Base-by-base conservation (phyloP, 2,329 filamentous ascomycete species). In the Microsporum canis region DNA sequence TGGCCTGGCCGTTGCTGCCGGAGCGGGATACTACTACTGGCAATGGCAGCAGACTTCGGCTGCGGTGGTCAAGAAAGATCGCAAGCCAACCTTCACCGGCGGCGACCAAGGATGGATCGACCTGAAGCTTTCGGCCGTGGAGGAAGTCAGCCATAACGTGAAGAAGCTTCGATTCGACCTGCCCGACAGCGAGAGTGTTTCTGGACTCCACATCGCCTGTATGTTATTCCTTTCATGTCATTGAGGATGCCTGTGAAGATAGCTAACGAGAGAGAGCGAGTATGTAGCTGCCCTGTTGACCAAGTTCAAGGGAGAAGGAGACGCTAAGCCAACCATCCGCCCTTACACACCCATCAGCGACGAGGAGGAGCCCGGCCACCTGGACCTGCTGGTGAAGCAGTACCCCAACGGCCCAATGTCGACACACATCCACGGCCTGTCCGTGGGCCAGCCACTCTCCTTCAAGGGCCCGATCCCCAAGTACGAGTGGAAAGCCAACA, bases 401-500 rank as follows among this genome's bases (percentile, higher is more conserved):
- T 99, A 99, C 79, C 87, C 88, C 64, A 82, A 86, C 69, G 94
- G 94, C 41, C 87, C 89, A 64, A 97, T 99, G 94, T 95, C 89
- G 65, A 84, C 85, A 67, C 88, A 97, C 78, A 73, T 99, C 58
- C 89, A 96, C 81, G 81, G 82, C 71, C 84, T 99, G 84, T 80
- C 82, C 38, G 86, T 89, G 51, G 89, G 91, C 65, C 87, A 97
- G 76, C 81, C 82, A 14, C 85, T 99, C 60, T 87, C 92, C 64
- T 85, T 99, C 80, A 97, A 99, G 82, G 94, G 94, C 17, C 94
- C 94, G 1, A 84, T 99, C 43, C 89, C 90, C 70, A 99, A 99
- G 78, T 97, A 96, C 77, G 77, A 84, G 36, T 97, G 91, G 91
- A 72, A 84, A 59, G 71, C 86, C 67, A 97, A 97, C 83, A 96